Conservation (phyloP, 257 asterid genomes). For the Nicotiana tomentosiformis region DNA sequence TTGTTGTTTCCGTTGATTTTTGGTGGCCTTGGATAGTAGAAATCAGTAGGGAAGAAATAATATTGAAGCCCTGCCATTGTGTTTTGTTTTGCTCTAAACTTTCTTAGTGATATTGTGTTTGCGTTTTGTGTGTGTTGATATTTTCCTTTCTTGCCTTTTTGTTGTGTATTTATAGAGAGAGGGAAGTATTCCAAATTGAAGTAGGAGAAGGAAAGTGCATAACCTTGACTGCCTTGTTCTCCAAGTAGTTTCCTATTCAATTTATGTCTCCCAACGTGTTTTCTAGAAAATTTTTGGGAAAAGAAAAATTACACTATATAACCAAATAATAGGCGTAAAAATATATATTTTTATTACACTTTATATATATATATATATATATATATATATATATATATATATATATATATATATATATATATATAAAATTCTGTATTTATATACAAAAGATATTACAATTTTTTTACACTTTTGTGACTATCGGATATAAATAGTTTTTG, state of each 20-base stretch:
- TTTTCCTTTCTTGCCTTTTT: background rate
- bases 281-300: background rate
- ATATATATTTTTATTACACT: too few relatives aligned
- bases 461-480: too few relatives aligned
- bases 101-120: background rate
- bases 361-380: too few relatives aligned
- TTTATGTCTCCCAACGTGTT: background rate
- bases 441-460: too few relatives aligned
- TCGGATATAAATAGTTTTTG: too few relatives aligned
- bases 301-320: too few relatives aligned
- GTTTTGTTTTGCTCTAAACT: background rate
- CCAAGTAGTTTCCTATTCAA: background rate
- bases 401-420: too few relatives aligned
- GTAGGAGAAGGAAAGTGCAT: background rate
- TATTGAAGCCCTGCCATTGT: constrained; percentile 52
- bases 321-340: too few relatives aligned
- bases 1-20: background rate
- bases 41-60: constrained; percentile 57
- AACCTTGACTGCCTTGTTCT: background rate
- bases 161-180: background rate
- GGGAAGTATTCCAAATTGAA: background rate
- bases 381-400: too few relatives aligned
- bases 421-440: too few relatives aligned
- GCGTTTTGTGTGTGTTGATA: background rate
- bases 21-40: constrained; percentile 37